phyloP scores from a whole-genome alignment of 306 rosid species.

The Calophaca sinica region DNA sequence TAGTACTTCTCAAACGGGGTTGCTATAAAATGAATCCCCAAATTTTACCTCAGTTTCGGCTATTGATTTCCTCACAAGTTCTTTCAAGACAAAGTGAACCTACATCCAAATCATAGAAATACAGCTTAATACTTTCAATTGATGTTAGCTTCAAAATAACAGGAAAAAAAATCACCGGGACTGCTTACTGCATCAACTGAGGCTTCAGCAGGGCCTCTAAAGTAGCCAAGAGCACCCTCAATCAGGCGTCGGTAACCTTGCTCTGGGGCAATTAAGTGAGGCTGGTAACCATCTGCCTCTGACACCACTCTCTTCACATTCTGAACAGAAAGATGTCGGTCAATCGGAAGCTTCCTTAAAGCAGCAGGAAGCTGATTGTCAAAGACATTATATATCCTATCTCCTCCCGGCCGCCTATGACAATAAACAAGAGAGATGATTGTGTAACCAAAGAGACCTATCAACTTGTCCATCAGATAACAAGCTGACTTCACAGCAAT shows the following conservation, averaged over 20 bases:
- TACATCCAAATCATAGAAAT: slow-evolving; percentile 41
- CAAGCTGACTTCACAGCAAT: slow-evolving; percentile 13
- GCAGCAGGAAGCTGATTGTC: slow-evolving; percentile 99
- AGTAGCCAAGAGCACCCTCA: slow-evolving; percentile 83
- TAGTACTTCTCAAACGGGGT: neutral
- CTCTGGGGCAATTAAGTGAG: slow-evolving; percentile 99
- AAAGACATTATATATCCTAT: slow-evolving; percentile 89
- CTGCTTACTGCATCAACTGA: slow-evolving; percentile 94
- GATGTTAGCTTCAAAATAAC: slow-evolving; percentile 3
- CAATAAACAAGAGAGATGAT: slow-evolving; percentile 30
- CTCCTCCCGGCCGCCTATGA: slow-evolving; percentile 94
- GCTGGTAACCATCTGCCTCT: slow-evolving; percentile 99
- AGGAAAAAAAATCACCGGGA: slow-evolving; percentile 26
- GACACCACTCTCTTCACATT: slow-evolving; percentile 94
- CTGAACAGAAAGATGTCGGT: slow-evolving; percentile 91
- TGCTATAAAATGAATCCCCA: slow-evolving; percentile 8
- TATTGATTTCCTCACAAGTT: slow-evolving; percentile 95
- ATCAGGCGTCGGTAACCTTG: slow-evolving; percentile 97
- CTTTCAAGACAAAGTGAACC: slow-evolving; percentile 97
- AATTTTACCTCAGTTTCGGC: slow-evolving; percentile 86
- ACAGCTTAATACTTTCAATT: slow-evolving; percentile 33
- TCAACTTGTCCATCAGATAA: slow-evolving; percentile 8
- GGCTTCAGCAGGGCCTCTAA: slow-evolving; percentile 98
- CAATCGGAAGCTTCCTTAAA: slow-evolving; percentile 95
- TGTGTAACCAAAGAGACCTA: slow-evolving; percentile 23